Percentiles rank a stretch among this genome's conserved stretches.
phyloP scores from a whole-genome alignment of 1,139 yeast genomes.

The Yamadazyma mexicana region DNA sequence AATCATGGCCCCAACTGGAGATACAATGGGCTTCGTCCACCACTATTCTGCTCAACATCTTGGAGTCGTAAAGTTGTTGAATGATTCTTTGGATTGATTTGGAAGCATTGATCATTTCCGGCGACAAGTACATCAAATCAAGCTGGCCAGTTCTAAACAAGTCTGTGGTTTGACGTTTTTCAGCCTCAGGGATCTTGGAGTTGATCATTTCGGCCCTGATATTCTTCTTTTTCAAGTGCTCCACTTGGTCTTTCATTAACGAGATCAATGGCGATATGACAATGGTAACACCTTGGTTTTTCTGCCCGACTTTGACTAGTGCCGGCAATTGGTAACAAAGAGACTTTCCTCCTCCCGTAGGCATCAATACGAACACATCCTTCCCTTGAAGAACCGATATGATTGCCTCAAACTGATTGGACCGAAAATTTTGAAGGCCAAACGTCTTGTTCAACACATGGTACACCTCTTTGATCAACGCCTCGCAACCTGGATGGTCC shows the following conservation, averaged over 20 bases:
- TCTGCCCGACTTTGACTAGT: conserved; percentile 62
- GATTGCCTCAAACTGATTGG: conserved; percentile 85
- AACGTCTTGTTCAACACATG: conserved; percentile 58
- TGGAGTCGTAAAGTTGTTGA: conserved; percentile 51
- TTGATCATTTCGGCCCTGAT: conserved; percentile 88
- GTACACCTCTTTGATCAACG: conserved; percentile 57
- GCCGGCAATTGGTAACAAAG: conserved; percentile 96
- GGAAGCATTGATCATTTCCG: conserved; percentile 90
- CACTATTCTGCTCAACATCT: conserved; percentile 76
- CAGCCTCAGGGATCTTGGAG: conserved; percentile 67
- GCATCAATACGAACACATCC: conserved; percentile 96
- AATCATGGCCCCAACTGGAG: conserved; percentile 99
- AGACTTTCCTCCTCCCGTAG: conserved; percentile 99
- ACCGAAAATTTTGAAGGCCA: conserved; percentile 66
- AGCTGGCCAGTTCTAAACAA: conserved; percentile 64
- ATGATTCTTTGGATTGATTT: conserved; percentile 68
- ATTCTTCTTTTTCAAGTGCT: conserved; percentile 64
- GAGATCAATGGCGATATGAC: conserved; percentile 95
- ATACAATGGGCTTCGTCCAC: conserved; percentile 99
- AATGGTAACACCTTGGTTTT: conserved; percentile 78
- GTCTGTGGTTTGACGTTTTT: conserved; percentile 63
- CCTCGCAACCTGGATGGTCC: conserved; percentile 34
- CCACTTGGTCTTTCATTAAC: conserved; percentile 96
- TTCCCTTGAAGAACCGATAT: conserved; percentile 76
- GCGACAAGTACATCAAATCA: conserved; percentile 84